These are phyloP conservation scores for Brassica nigra DNA, from an alignment of 345 rosid genomes.

Conservation along the genomic window DNA sequence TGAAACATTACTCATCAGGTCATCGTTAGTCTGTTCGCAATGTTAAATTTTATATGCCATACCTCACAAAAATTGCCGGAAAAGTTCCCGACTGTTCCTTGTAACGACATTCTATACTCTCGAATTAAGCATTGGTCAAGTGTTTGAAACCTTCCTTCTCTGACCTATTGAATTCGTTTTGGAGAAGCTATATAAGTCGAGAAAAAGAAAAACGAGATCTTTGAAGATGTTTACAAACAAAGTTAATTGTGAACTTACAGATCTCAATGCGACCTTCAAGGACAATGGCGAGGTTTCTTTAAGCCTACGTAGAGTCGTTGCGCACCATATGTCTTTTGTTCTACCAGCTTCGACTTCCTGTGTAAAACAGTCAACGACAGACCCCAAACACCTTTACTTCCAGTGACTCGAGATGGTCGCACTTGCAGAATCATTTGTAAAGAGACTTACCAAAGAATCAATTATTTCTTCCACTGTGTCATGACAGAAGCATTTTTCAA, in stretches of 20 bases:
- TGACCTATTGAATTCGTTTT: slow-evolving; percentile 52
- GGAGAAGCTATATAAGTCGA: not conserved
- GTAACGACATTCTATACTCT: slow-evolving; percentile 84
- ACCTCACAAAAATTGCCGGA: slow-evolving; percentile 80
- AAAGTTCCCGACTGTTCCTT: slow-evolving; percentile 56
- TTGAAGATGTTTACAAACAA: slow-evolving; percentile 6
- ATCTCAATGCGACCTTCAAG: slow-evolving; percentile 88
- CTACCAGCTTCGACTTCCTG: slow-evolving; percentile 65
- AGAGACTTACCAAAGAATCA: slow-evolving; percentile 66
- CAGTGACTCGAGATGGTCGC: slow-evolving; percentile 14
- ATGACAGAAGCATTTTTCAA: slow-evolving; percentile 80
- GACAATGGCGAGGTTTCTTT: slow-evolving; percentile 82
- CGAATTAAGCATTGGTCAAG: slow-evolving; percentile 79
- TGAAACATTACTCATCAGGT: not conserved
- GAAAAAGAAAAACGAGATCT: not conserved
- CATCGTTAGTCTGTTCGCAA: slow-evolving; percentile 1
- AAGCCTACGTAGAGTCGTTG: slow-evolving; percentile 61
- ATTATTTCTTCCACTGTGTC: slow-evolving; percentile 88
- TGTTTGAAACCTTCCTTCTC: slow-evolving; percentile 79
- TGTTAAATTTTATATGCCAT: not conserved
- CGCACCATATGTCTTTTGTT: slow-evolving; percentile 72
- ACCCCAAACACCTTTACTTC: slow-evolving; percentile 11
- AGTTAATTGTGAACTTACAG: slow-evolving; percentile 57
- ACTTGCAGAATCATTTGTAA: slow-evolving; percentile 10
- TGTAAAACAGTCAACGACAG: not conserved